Evolutionary conservation across 129 eudicot species (phyloP), one percentile per base, ranked within the genome.

Genomic region (Rutidosis leptorrhynchoides): DNA sequence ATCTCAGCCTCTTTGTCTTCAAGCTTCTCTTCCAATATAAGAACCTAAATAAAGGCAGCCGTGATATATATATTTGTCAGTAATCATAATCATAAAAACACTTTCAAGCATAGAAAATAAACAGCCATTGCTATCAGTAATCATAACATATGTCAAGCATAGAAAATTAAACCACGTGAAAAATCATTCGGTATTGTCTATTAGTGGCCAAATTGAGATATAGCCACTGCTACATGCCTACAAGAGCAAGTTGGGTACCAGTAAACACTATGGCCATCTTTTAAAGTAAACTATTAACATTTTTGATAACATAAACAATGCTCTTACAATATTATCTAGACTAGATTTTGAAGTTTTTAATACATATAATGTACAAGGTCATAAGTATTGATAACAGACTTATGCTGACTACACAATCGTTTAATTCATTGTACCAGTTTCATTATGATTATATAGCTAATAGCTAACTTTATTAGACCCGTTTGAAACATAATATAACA

Each of bases 11-110:
- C 97, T 66, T 74, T 81, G 25, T 87, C 97, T 65, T 77, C 93
- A 55, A 91, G 78, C 75, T 83, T 85, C 70, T 87, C 96, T 91
- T 83, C 96, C 82, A 91, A 70, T 62, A 85, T 77, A 19, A 81
- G 70, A 74, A 76, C 94, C 97, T 91, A 65, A 27, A 51, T 37
- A 43, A 65, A 14, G 14, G 2, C 48, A 49, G n/a, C 19, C 57
- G 15, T 12, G 0, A 30, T 8, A 23, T 55, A 33, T 55, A 30
- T 8, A 23, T 55, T 22, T 55, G 6, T n/a, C 24, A 32, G 25
- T 67, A 10, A 16, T 14, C 2, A 25, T 67, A 10, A 16, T 14
- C 2, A 25, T 56, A 15, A 5, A 2, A 17, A 4, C 7, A 48
- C 54, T 48, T 48, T 48, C 20, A 48, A 49, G 55, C 55, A 49